Evolutionary conservation across 2,329 filamentous ascomycete genomes (phyloP), one percentile per base, ranked within the genome.

Genomic region (Colletotrichum brevisporum): DNA sequence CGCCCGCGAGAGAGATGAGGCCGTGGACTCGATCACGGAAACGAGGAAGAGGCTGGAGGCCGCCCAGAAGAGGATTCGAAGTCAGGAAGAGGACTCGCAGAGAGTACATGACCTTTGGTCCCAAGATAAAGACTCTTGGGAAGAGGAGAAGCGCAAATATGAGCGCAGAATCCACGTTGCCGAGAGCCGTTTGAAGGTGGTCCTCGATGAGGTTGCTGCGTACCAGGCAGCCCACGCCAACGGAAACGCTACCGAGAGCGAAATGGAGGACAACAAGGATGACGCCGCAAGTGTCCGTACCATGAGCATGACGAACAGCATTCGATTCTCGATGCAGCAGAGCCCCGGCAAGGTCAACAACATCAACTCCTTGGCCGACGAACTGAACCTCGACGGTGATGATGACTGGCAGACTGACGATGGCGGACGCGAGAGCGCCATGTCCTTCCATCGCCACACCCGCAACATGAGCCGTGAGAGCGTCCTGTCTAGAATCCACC

Each of bases 151-250:
- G 75, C 90, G 95, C 63, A 92, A 89, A 64, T 87, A 94, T 70
- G 95, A 99, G 79, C 90, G 93, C 65, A 94, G 93, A 74, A 83
- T 97, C 15, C 95, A 98, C 78, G 88, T 98, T n/a, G 92, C 94
- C 2, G 96, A 99, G 81, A 93, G 88, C 36, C 91, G 95, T 45
- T 81, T 99, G 63, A 96, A 95, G 78, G 86, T 89, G 12, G 88
- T 99, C 12, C 85, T 99, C 52, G 94, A 95, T 45, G 96, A 98
- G 79, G 89, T 99, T 57, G 90, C 90, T n/a, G 86, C 88, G 4
- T 89, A 90, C 65, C 90, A 94, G 74, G 85, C 85, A 51, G 83
- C 84, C 3, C 86, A 88, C 55, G 71, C 82, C 59, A 83, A 82
- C 71, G 79, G 68, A 63, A 75, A 77, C 31, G 76, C 75, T 26